Base-by-base conservation (phyloP, 2,329 filamentous ascomycete species). In the Fusarium praegraminearum region DNA sequence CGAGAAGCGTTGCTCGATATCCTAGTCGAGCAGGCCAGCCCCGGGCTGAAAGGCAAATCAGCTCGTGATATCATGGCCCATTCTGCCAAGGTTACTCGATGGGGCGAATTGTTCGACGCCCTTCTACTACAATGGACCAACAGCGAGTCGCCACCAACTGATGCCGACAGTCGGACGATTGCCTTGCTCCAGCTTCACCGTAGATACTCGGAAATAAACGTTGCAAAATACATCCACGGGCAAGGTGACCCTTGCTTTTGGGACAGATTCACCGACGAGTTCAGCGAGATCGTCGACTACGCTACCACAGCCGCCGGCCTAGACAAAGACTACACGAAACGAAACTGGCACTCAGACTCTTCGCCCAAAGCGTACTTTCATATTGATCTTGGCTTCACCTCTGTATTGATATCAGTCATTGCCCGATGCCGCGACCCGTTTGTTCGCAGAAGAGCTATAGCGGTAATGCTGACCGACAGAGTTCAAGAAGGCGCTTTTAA, bases 231-330 rank as follows among this genome's bases (percentile, higher is more conserved):
- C 8, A 3, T 44, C 1, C 20, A 53, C 1, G 67, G 67, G 1
- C 62, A 67, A 33, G 66, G 66, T 0, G 41, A 69, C 10, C 66
- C 66, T 1, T 69, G 56, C 5, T 70, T 69, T n/a, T 69, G 67
- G 66, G 67, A 69, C 4, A 45, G 30, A 1, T 70, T 66, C 12
- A 70, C 52, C 0, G 4, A 32, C 0, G 52, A 70, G 5, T 69
- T 69, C 6, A 44, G 43, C 0, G 45, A 70, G 1, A 70, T 69
- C 2, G 24, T 69, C 5, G 16, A 33, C 1, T 41, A 8, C 2
- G 66, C 67, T 0, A 26, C 33, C 4, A 55, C 43, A 0, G 67
- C 67, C 2, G 57, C 62, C 0, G 56, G 66, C 0, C 41, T 69
- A 2, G 40, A 67, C 4, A 2, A 47, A 9, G 12, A 44, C 6